Percentiles rank a stretch among this genome's conserved stretches.
These are phyloP conservation scores for Pichia cabralensis DNA, from an alignment of 805 yeast genomes.

Conservation along the genomic window DNA sequence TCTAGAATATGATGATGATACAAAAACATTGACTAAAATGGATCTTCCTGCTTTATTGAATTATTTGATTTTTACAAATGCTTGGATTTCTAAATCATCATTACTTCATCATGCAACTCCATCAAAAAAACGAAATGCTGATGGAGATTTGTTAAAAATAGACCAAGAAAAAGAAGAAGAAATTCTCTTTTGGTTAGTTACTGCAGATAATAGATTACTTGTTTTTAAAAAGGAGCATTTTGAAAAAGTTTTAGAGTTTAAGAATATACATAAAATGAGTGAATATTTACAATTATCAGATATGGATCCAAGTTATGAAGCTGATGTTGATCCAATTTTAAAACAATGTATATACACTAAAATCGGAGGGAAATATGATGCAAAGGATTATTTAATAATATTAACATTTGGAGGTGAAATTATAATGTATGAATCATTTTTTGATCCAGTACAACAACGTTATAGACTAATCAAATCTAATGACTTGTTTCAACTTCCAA, in stretches of 20 bases:
- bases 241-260: conserved; percentile 44
- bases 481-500: conserved; percentile 32
- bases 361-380: conserved; percentile 46
- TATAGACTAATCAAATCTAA: conserved; percentile 33
- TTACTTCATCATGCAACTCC: conserved; percentile 35
- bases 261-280: conserved; percentile 37
- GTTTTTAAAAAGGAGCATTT: conserved; percentile 48
- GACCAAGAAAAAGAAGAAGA: conserved; percentile 20
- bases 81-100: conserved; percentile 47
- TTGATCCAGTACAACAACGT: conserved; percentile 29
- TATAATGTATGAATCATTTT: conserved; percentile 49
- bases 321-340: conserved; percentile 62
- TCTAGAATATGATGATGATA: conserved; percentile 28
- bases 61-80: conserved; percentile 50
- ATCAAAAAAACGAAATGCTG: conserved; percentile 18
- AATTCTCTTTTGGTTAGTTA: conserved; percentile 52
- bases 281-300: conserved; percentile 33
- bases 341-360: conserved; percentile 57
- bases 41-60: conserved; percentile 27
- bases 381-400: conserved; percentile 57
- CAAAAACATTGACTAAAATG: conserved; percentile 17
- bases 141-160: conserved; percentile 17
- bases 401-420: conserved; percentile 79
- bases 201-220: conserved; percentile 68
- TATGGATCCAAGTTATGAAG: conserved; percentile 38